Evolutionary conservation across 2,329 filamentous ascomycete genomes (phyloP).

Genomic region (Claviceps maximensis): DNA sequence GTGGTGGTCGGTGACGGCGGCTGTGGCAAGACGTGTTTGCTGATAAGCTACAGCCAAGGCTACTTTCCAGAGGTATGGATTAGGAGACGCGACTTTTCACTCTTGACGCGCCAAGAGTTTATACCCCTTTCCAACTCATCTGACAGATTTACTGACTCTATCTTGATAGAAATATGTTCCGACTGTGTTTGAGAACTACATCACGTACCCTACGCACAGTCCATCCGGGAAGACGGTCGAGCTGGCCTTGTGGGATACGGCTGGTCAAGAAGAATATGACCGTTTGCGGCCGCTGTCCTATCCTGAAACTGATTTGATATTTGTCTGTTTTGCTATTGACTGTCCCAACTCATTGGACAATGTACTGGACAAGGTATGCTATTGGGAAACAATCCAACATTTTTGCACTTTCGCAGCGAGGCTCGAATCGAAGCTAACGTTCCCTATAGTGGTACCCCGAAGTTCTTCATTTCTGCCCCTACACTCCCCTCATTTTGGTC

Average conservation of each 20-base stretch:
- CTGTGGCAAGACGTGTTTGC: constrained; percentile 93
- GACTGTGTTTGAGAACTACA: constrained; percentile 99
- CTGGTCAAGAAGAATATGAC: constrained; percentile 97
- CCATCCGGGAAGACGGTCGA: constrained; percentile 88
- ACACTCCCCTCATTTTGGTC: constrained; percentile 87
- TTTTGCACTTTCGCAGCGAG: too few species aligned
- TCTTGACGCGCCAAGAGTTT: neutral
- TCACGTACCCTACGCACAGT: constrained; percentile 85
- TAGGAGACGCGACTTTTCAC: too few species aligned
- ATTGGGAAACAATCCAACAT: neutral
- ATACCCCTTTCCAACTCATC: neutral
- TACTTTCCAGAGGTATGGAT: constrained; percentile 91
- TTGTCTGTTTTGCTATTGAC: constrained; percentile 98
- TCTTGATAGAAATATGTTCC: constrained; percentile 86
- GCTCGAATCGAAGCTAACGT: constrained; percentile 1
- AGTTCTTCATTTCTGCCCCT: constrained; percentile 96
- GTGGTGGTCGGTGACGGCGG: constrained; percentile 96
- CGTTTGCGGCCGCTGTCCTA: constrained; percentile 90
- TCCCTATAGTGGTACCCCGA: constrained; percentile 83
- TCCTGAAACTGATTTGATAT: constrained; percentile 92
- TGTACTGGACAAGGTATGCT: constrained; percentile 85
- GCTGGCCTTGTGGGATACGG: constrained; percentile 95
- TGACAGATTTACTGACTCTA: neutral
- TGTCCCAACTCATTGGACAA: constrained; percentile 97
- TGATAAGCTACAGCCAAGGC: constrained; percentile 97